Percentiles rank a stretch among this genome's conserved stretches.
phyloP scores from a whole-genome alignment of 2,329 filamentous ascomycete genomes.

The Colletotrichum simmondsii region DNA sequence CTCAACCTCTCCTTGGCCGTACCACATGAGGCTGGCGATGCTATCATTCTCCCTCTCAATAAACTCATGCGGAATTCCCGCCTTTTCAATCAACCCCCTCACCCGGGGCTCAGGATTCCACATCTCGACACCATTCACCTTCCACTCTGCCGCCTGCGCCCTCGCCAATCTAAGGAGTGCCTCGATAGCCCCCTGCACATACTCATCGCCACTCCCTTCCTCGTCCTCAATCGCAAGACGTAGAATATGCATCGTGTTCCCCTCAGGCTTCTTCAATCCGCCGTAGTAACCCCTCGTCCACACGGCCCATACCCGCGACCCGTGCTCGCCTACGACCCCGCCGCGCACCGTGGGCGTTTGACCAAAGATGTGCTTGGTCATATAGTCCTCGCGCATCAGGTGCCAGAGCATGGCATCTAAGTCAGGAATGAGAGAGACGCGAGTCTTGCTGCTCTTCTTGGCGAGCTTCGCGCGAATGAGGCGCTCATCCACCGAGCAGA shows the following conservation, averaged over 20 bases:
- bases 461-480: slow-evolving; percentile 67
- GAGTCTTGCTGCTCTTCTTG: slow-evolving; percentile 52
- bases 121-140: slow-evolving; percentile 75
- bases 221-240: slow-evolving; percentile 74
- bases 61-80: slow-evolving; percentile 59
- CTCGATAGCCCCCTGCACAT: slow-evolving; percentile 64
- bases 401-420: slow-evolving; percentile 79
- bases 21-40: slow-evolving; percentile 80
- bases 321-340: slow-evolving; percentile 67
- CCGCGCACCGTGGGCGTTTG: slow-evolving; percentile 72
- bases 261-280: slow-evolving; percentile 60
- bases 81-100: slow-evolving; percentile 55
- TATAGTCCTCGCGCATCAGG: slow-evolving; percentile 83
- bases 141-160: slow-evolving; percentile 77
- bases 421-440: slow-evolving; percentile 76
- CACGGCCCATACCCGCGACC: slow-evolving; percentile 76
- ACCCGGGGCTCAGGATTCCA: slow-evolving; percentile 81
- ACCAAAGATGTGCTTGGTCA: slow-evolving; percentile 71
- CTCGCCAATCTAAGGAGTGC: slow-evolving; percentile 76
- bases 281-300: slow-evolving; percentile 77
- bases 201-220: slow-evolving; percentile 48
- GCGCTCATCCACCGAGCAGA: slow-evolving; percentile 73
- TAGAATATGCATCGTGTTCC: slow-evolving; percentile 77
- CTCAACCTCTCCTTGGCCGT: slow-evolving; percentile 69
- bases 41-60: slow-evolving; percentile 72